Base-by-base conservation (phyloP, 164 flowering plant genomes). In the Akebia trifoliata region DNA sequence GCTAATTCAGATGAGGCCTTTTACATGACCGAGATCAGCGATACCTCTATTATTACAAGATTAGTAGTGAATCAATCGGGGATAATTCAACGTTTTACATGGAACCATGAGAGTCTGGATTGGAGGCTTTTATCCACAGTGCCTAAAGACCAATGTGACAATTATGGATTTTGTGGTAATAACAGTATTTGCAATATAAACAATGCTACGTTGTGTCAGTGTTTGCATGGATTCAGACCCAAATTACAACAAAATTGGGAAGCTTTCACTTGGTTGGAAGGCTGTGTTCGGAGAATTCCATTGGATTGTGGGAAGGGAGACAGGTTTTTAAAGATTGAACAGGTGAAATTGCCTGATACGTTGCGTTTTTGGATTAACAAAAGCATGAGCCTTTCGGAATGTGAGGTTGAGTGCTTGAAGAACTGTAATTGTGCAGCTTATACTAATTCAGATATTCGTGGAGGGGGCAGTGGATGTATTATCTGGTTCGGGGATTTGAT, bases 221-320 rank as follows among this genome's bases (percentile, higher is more conserved):
- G 86, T 57, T 21, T 81, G 63, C 1, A 36, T 2, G 78, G 82
- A 1, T 82, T 85, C 32, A 38, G 11, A n/a, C 86, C 82, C 0
- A 71, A 36, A 17, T 52, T 38, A 4, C 70, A 26, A 2, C 9
- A 45, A 6, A 56, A 60, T 0, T 78, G 84, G 84, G n/a, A 17
- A 0, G 4, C 21, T 7, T 22, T 22, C 2, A 65, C 69, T 37
- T 57, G 67, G 63, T 63, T 76, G 0, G 56, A 14, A 25, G 87
- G 87, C 11, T 84, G 91, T 37, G 64, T 60, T 11, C 56, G 84
- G 52, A 68, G 38, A 21, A 57, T 55, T 1, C 45, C 59, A 0
- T n/a, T 70, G 61, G 32, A 43, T 8, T 82, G 88, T 42, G 10
- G 21, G 0, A 18, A 43, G 0, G 65, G 64, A 2, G 74, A 74